Evolutionary conservation across 176 grass and related monocot genomes (phyloP), one percentile per base, ranked within the genome.

Genomic region (Chloris gayana): DNA sequence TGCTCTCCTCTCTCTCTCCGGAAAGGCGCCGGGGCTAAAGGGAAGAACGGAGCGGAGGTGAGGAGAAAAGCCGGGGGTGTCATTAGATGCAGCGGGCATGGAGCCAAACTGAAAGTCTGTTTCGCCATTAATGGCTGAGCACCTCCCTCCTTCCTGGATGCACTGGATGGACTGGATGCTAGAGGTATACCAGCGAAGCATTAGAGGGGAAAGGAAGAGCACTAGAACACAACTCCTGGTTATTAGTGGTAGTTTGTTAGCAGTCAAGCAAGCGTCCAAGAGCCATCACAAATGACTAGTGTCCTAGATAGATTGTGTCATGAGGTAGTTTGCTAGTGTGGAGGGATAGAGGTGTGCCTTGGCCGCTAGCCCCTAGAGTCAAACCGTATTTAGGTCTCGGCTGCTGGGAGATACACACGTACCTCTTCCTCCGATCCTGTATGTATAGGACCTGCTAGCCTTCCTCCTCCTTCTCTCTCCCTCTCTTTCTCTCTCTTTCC

Each of bases 101-200:
- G 88, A 81, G 78, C 73, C 88, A 83, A 92, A 92, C 86, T 29
- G 90, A 92, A 88, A 89, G 70, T 89, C 76, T 74, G 80, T 92
- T 88, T 80, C 83, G 75, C 90, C 90, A 89, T 92, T 83, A 89
- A 92, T 89, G 80, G 85, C 32, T 66, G 49, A 53, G 56, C 50
- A 69, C 33, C 41, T 35, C 18, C 61, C 11, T 29, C 75, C 53
- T 29, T 70, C 53, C 72, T 72, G 12, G 42, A 13, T 12, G 42
- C 42, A 44, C 46, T 49, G 46, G 46, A 44, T 44, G 11, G 9
- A 49, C 14, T 49, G 46, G 46, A 17, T 49, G 14, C 0, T 14
- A 53, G 18, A 53, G 50, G 21, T 2, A 49, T 14, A 46, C 47
- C 42, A 78, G 12, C 27, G 42, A 1, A 35, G 45, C 61, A 35